A percentile compares a stretch with the other conserved stretches of the same genome.
These are phyloP conservation scores for Phytophthora brassicae DNA, from an alignment of 352 stramenopile genomes.

Conservation along the genomic window DNA sequence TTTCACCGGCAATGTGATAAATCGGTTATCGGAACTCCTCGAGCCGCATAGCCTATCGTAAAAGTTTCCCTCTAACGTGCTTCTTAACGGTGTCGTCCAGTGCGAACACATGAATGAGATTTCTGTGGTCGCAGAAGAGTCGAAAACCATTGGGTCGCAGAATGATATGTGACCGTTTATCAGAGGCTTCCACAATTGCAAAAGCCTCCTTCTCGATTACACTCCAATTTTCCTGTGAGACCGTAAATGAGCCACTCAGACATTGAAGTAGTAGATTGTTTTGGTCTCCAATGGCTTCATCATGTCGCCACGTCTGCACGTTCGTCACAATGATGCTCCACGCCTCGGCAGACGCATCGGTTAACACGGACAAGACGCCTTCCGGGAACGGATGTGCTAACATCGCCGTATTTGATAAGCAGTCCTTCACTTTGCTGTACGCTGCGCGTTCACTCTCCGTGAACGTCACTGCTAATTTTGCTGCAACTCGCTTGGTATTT, in stretches of 20 bases:
- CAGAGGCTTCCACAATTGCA: constrained; percentile 21
- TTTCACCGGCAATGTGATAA: neutral
- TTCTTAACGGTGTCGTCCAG: neutral
- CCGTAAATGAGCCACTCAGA: neutral
- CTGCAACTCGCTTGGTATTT: neutral
- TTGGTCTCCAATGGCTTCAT: neutral
- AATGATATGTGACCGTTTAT: constrained; percentile 19
- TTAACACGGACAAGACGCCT: neutral
- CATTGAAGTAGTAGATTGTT: neutral
- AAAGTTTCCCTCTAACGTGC: constrained; percentile 1
- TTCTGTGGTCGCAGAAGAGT: constrained; percentile 6
- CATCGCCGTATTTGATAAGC: neutral
- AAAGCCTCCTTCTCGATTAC: neutral
- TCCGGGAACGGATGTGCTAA: neutral
- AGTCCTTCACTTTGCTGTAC: neutral
- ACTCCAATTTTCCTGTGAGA: constrained; percentile 7
- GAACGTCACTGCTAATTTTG: too few species aligned
- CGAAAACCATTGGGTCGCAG: constrained; percentile 1
- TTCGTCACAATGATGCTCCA: constrained; percentile 9
- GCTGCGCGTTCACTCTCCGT: too few species aligned
- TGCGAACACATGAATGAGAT: constrained; percentile 8
- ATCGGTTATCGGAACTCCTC: constrained; percentile 4
- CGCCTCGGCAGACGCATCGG: neutral
- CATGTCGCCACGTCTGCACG: neutral
- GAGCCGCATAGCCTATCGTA: constrained; percentile 2